These are phyloP conservation scores for Coemansia sp. DNA, from an alignment of 192 early-diverging fungal species.

Conservation along the genomic window DNA sequence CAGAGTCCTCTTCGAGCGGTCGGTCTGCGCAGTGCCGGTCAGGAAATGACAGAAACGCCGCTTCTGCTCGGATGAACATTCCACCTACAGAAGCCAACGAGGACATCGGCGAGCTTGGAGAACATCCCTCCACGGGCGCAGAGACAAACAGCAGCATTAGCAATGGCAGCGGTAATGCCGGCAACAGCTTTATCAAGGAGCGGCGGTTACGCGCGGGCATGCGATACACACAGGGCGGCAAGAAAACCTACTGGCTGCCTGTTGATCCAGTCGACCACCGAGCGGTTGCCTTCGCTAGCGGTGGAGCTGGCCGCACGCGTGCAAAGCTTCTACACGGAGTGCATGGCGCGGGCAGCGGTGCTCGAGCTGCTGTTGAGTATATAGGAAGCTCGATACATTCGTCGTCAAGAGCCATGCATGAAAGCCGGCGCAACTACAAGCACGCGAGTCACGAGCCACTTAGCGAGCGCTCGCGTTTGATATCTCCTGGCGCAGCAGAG, in stretches of 20 bases:
- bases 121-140: slow-evolving; percentile 26
- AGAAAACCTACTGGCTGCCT: slow-evolving; percentile 59
- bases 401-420: slow-evolving; percentile 36
- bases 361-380: slow-evolving; percentile 24
- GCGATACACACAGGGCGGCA: slow-evolving; percentile 58
- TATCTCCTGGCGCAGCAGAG: neutral
- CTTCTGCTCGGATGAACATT: neutral
- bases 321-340: slow-evolving; percentile 27
- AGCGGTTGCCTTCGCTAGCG: slow-evolving; percentile 42
- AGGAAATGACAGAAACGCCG: neutral
- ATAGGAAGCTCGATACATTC: slow-evolving; percentile 48
- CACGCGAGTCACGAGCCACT: slow-evolving; percentile 3
- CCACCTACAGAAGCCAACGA: neutral
- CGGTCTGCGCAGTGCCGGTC: neutral
- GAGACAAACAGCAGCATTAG: neutral
- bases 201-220: slow-evolving; percentile 56
- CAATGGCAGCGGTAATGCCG: neutral
- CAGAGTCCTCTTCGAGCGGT: slow-evolving; percentile 11
- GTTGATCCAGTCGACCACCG: slow-evolving; percentile 51
- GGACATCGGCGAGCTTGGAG: slow-evolving; percentile 20
- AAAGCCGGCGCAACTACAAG: slow-evolving; percentile 33
- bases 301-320: slow-evolving; percentile 35
- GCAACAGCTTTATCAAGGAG: slow-evolving; percentile 44
- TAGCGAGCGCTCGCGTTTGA: slow-evolving; percentile 28
- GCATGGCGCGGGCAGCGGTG: slow-evolving; percentile 9